Evolutionary conservation across 2,329 filamentous ascomycete genomes (phyloP), one percentile per base, ranked within the genome.

Genomic region (Colletotrichum sp.): DNA sequence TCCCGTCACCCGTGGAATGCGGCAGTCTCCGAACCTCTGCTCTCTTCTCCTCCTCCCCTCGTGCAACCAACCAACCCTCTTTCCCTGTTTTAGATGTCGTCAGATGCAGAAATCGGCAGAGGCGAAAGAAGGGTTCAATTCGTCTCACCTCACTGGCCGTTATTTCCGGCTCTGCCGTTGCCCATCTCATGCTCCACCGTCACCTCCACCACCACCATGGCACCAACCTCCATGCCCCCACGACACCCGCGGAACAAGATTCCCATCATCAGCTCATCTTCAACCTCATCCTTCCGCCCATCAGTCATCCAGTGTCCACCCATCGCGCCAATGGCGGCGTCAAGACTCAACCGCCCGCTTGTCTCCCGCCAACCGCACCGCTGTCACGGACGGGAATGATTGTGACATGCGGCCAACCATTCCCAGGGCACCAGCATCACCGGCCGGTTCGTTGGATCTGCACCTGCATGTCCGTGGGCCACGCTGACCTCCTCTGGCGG

Each of bases 381-480:
- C 48, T 60, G 60, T 71, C 60, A 71, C 48, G 34, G 68, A 66
- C 68, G 60, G 72, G 72, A 75, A 30, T 62, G 34, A 18, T 32
- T 62, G 1, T 62, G 60, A 71, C 62, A 39, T 75, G 72, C 72
- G 66, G 72, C 71, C 71, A 36, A 73, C 55, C 65, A 30, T n/a
- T 30, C 15, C 39, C 18, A 48, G 39, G 39, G 39, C 59, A 39
- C 36, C 36, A 69, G 65, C 57, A 24, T 68, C 65, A 28, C 55
- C 64, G 64, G 71, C 55, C 55, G 36, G 24, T 68, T 69, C 55
- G 57, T 32, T 69, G 71, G 71, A 57, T 72, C 57, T 70, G 65
- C 72, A 60, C 30, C 60, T 66, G 68, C 68, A 65, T 66, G 59
- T 15, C 44, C 68, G 32, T 34, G 39, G 18, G 28, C 68, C 70